phyloP scores from a whole-genome alignment of 306 rosid genomes.

The Corylus heterophylla region DNA sequence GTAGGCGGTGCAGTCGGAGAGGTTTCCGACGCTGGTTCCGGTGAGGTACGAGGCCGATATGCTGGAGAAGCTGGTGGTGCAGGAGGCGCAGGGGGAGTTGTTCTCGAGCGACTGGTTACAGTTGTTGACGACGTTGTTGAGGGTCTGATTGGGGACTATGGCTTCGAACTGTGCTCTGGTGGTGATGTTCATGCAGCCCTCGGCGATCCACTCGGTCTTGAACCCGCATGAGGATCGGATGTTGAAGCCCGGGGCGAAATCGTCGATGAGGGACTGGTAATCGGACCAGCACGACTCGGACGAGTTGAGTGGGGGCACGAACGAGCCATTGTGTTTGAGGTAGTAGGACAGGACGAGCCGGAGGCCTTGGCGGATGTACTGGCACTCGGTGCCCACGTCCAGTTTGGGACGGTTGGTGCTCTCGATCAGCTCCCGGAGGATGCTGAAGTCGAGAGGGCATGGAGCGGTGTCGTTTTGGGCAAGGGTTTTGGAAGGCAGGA shows the following conservation, averaged over 20 bases:
- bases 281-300: conserved; percentile 52
- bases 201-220: conserved; percentile 50
- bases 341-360: conserved; percentile 61
- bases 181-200: conserved; percentile 79
- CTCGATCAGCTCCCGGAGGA: conserved; percentile 44
- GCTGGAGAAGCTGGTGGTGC: conserved; percentile 43
- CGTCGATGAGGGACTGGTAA: conserved; percentile 26
- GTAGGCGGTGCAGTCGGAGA: conserved; percentile 57
- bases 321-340: conserved; percentile 51
- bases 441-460: conserved; percentile 74
- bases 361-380: conserved; percentile 55
- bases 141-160: neutral
- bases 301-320: conserved; percentile 52
- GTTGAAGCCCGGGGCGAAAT: conserved; percentile 27
- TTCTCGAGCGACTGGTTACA: conserved; percentile 57
- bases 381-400: conserved; percentile 38
- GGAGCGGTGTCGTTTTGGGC: conserved; percentile 27
- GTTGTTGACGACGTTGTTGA: conserved; percentile 11
- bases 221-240: conserved; percentile 49
- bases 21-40: conserved; percentile 46
- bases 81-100: conserved; percentile 70
- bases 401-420: conserved; percentile 13
- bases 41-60: conserved; percentile 37
- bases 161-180: conserved; percentile 44
- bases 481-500: neutral